Conservation (phyloP, 441 rosid genomes). For the Croton laevigatus region DNA sequence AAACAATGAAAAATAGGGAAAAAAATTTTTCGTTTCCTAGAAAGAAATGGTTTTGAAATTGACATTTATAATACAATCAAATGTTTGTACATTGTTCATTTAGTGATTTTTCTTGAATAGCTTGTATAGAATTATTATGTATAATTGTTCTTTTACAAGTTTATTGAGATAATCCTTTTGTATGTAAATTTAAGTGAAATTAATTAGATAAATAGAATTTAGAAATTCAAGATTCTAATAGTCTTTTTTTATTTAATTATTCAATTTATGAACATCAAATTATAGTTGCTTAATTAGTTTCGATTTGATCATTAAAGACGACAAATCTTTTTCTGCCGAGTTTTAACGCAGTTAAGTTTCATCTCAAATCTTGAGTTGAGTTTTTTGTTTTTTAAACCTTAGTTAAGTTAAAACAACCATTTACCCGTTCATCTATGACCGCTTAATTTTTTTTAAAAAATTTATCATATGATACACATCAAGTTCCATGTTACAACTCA, state of each 20-base stretch:
- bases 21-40: neutral
- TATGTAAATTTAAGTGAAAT: neutral
- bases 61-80: neutral
- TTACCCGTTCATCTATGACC: too few species aligned
- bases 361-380: too few species aligned
- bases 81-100: neutral
- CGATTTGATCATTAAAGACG: too few species aligned
- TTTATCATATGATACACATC: too few species aligned
- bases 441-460: too few species aligned
- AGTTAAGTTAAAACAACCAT: too few species aligned
- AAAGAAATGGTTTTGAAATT: neutral
- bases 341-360: too few species aligned
- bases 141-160: neutral
- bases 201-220: neutral
- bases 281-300: too few species aligned
- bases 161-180: neutral
- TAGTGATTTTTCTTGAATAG: neutral
- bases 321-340: too few species aligned
- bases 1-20: neutral
- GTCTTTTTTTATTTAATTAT: too few species aligned
- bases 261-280: too few species aligned
- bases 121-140: neutral
- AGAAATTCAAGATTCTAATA: neutral
- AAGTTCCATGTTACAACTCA: conserved; percentile 36
- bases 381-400: too few species aligned